These are phyloP conservation scores for Mortierella claussenii DNA, from an alignment of 192 early-diverging fungal genomes.

Conservation along the genomic window DNA sequence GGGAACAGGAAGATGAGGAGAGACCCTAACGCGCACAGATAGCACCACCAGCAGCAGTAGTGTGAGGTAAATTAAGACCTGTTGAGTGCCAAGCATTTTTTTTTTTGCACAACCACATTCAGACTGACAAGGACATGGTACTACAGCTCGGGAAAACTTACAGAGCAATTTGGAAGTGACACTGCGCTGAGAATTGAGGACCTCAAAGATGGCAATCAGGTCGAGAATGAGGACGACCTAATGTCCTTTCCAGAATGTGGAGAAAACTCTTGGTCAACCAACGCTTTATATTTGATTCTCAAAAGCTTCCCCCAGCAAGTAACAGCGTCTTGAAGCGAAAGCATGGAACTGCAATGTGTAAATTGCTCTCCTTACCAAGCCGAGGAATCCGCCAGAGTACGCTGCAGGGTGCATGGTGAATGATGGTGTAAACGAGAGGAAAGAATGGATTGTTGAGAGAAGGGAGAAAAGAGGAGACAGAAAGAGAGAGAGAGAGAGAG, in stretches of 20 bases:
- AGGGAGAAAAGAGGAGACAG: neutral
- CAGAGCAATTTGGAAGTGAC: constrained; percentile 60
- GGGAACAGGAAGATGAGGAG: constrained; percentile 73
- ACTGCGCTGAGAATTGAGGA: constrained; percentile 62
- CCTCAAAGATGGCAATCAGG: constrained; percentile 68
- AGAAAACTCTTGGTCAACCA: neutral
- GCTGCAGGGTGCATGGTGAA: constrained; percentile 37
- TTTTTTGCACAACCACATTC: neutral
- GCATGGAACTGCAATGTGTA: too few relatives aligned
- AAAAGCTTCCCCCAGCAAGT: too few relatives aligned
- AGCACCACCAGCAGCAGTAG: neutral
- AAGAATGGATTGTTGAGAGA: neutral
- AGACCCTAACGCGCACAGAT: constrained; percentile 36
- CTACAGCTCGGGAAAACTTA: neutral
- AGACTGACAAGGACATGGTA: neutral
- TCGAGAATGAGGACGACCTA: constrained; percentile 62
- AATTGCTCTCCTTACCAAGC: constrained; percentile 42
- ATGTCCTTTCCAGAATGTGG: neutral
- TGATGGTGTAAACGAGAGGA: constrained; percentile 1
- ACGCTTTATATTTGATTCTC: too few relatives aligned
- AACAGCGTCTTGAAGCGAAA: too few relatives aligned
- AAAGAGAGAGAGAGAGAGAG: neutral
- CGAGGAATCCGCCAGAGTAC: constrained; percentile 40
- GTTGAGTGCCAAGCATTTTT: neutral
- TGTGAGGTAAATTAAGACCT: neutral